Evolutionary conservation across 257 asterid species (phyloP).

Genomic region (Coffea eugenioides): DNA sequence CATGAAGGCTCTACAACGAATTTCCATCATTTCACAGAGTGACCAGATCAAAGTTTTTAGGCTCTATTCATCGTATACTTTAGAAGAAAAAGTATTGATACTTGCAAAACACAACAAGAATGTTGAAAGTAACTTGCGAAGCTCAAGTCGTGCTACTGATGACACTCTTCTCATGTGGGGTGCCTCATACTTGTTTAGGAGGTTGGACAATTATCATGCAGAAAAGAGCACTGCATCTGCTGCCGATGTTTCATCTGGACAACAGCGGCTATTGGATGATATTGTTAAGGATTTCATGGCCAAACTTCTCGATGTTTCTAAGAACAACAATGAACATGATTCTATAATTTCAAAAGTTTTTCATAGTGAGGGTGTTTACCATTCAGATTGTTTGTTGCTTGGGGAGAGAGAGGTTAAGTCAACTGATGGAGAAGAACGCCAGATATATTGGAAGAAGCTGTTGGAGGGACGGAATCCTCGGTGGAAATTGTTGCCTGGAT

Average conservation of each 20-base stretch:
- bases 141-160: slow-evolving; percentile 39
- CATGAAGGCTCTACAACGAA: slow-evolving; percentile 60
- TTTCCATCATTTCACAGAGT: slow-evolving; percentile 54
- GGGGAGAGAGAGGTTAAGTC: slow-evolving; percentile 62
- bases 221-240: slow-evolving; percentile 28
- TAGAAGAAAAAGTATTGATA: slow-evolving; percentile 72
- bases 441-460: slow-evolving; percentile 68
- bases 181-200: slow-evolving; percentile 59
- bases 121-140: slow-evolving; percentile 51
- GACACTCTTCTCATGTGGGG: slow-evolving; percentile 81
- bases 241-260: slow-evolving; percentile 41
- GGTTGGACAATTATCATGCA: slow-evolving; percentile 71
- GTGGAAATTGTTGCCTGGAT: slow-evolving; percentile 56
- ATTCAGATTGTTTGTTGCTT: slow-evolving; percentile 36
- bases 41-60: slow-evolving; percentile 68
- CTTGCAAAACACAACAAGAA: slow-evolving; percentile 56
- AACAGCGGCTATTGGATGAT: slow-evolving; percentile 40
- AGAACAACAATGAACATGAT: slow-evolving; percentile 11
- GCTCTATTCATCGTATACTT: slow-evolving; percentile 68
- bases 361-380: slow-evolving; percentile 49
- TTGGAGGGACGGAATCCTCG: slow-evolving; percentile 55
- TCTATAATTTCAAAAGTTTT: slow-evolving; percentile 59
- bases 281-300: slow-evolving; percentile 53
- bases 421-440: slow-evolving; percentile 54
- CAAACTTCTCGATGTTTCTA: slow-evolving; percentile 40